Base-by-base conservation (phyloP, 2,329 filamentous ascomycete genomes). In the Trichoderma citrinoviride region DNA sequence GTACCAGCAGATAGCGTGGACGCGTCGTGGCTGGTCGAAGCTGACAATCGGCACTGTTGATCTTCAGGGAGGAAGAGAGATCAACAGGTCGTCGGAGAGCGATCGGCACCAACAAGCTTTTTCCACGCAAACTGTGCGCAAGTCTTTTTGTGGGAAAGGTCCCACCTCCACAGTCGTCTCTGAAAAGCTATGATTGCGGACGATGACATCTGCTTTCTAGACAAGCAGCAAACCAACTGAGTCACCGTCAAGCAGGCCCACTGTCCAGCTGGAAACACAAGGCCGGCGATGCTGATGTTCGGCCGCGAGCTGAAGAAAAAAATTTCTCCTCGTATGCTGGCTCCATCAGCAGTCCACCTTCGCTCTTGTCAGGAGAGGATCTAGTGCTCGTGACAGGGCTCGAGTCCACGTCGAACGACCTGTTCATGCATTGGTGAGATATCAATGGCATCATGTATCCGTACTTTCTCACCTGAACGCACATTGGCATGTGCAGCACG, bases 61-160 rank as follows among this genome's bases (percentile, higher is more conserved):
- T 64, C 61, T 64, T 56, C 52, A 56, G 61, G 61, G 61, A 56
- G 61, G 33, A 25, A 33, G 52, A 56, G 29, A 56, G 62, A 65
- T 65, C 27, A 37, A 21, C 56, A 61, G 43, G 47, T 53, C 25
- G 40, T 54, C 49, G 27, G 40, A 56, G 40, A 27, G 41, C 41
- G 60, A 63, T 66, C 64, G 64, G 64, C 64, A 27, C 43, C 60
- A 57, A 57, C 64, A 66, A 66, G 64, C 64, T 66, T 66, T 66
- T 60, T 43, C 17, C 64, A 29, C n/a, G 37, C 53, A 50, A 64
- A 27, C 49, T 23, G 27, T 15, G 61, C 49, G 52, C 61, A 44
- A 56, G 21, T 29, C 27, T 47, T 47, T 63, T 41, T 56, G 44
- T 37, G 49, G 49, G 60, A 62, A 41, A n/a, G 40, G 43, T 49